A percentile compares a stretch with the other conserved stretches of the same genome.
Conservation (phyloP, 352 stramenopile genomes). For the Phytophthora rubi region DNA sequence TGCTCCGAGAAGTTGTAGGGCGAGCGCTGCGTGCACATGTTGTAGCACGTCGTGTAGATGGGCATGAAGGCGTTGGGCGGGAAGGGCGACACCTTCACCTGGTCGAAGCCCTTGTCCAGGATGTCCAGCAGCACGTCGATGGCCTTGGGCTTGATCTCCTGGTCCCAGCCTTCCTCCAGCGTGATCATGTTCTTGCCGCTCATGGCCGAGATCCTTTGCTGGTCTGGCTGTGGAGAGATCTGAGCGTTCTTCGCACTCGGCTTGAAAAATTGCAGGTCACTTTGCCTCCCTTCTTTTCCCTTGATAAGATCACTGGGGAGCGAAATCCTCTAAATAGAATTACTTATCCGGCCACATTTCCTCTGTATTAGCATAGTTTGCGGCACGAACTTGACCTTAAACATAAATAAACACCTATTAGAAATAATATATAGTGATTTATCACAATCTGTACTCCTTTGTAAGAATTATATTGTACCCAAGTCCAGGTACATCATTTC, state of each 20-base stretch:
- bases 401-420: background rate
- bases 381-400: background rate
- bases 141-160: slow-evolving; percentile 90
- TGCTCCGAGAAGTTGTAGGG: slow-evolving; percentile 99
- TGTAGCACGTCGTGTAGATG: slow-evolving; percentile 96
- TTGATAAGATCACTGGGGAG: slow-evolving; percentile 28
- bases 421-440: background rate
- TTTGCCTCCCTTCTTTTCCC: slow-evolving; percentile 19
- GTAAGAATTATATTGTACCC: slow-evolving; percentile 5
- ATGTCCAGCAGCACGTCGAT: slow-evolving; percentile 90
- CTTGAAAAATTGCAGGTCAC: slow-evolving; percentile 14
- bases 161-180: slow-evolving; percentile 87
- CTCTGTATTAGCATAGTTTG: slow-evolving; percentile 5
- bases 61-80: slow-evolving; percentile 88
- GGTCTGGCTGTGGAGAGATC: background rate
- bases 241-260: slow-evolving; percentile 1
- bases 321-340: slow-evolving; percentile 14
- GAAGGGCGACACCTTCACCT: slow-evolving; percentile 82
- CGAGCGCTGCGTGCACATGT: slow-evolving; percentile 99
- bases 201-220: slow-evolving; percentile 42
- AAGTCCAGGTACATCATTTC: slow-evolving; percentile 5
- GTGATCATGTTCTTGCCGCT: slow-evolving; percentile 84
- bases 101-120: slow-evolving; percentile 87
- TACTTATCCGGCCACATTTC: background rate
- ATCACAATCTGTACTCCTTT: background rate